These are phyloP conservation scores for Ramaria rubella DNA, from an alignment of 768 basidiomycete species.

Conservation along the genomic window DNA sequence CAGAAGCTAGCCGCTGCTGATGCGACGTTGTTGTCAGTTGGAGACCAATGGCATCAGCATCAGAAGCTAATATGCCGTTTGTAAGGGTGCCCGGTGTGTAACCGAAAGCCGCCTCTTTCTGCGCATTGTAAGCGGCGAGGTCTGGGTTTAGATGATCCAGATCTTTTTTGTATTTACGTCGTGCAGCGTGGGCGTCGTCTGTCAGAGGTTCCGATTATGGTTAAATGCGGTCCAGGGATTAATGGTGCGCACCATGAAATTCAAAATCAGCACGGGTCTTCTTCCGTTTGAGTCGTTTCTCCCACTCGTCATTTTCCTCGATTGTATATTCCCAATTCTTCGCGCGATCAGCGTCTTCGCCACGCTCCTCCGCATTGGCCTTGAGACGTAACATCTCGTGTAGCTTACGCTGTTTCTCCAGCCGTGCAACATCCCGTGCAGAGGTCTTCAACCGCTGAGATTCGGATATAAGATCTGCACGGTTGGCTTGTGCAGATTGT, in stretches of 20 bases:
- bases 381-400: slow-evolving; percentile 82
- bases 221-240: not conserved
- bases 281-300: slow-evolving; percentile 81
- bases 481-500: slow-evolving; percentile 74
- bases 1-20: slow-evolving; percentile 63
- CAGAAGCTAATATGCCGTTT: slow-evolving; percentile 31
- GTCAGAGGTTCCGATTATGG: not conserved
- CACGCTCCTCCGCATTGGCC: slow-evolving; percentile 66
- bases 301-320: slow-evolving; percentile 96
- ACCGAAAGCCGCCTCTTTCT: slow-evolving; percentile 82
- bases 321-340: slow-evolving; percentile 96
- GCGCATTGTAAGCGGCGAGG: slow-evolving; percentile 76
- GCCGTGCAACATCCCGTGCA: slow-evolving; percentile 70
- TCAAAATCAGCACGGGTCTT: slow-evolving; percentile 79
- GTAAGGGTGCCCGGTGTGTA: slow-evolving; percentile 61
- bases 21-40: slow-evolving; percentile 49
- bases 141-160: slow-evolving; percentile 85
- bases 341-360: slow-evolving; percentile 85
- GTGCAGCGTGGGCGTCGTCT: slow-evolving; percentile 90
- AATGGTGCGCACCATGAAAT: slow-evolving; percentile 70
- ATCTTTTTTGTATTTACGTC: slow-evolving; percentile 88
- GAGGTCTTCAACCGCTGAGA: slow-evolving; percentile 69
- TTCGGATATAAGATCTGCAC: slow-evolving; percentile 80
- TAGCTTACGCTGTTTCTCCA: slow-evolving; percentile 86
- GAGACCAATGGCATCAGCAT: slow-evolving; percentile 15